These are phyloP conservation scores for Panicum virgatum DNA, from an alignment of 202 grass and related monocot genomes.

Conservation along the genomic window DNA sequence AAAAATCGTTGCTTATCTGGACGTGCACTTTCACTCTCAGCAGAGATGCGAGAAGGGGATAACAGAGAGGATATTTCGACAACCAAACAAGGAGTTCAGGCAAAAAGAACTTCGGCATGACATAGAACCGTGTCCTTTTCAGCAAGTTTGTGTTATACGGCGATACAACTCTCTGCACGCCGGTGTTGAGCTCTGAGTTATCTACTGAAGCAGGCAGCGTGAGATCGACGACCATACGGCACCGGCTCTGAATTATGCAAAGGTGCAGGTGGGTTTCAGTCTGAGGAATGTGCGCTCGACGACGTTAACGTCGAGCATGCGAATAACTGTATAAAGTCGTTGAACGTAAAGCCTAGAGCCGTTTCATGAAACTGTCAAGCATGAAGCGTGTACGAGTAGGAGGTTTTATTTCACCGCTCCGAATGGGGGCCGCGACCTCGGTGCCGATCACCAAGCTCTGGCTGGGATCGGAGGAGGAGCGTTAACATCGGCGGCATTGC, in stretches of 20 bases:
- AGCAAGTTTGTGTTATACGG: background rate
- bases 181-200: background rate
- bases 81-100: background rate
- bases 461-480: background rate
- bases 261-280: background rate
- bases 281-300: background rate
- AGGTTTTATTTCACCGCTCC: background rate
- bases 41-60: background rate
- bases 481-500: no score
- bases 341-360: background rate
- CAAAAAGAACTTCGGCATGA: constrained; percentile 16
- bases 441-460: background rate
- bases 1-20: background rate
- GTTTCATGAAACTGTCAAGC: background rate
- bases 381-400: background rate
- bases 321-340: background rate
- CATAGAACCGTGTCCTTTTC: background rate
- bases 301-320: background rate
- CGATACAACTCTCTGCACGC: background rate
- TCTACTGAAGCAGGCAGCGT: background rate
- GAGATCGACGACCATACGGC: background rate
- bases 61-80: constrained; percentile 9
- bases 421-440: background rate
- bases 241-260: background rate
- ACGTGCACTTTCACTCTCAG: background rate